Base-by-base conservation (phyloP, 805 yeast genomes). In the Limtongozyma cylindracea region DNA sequence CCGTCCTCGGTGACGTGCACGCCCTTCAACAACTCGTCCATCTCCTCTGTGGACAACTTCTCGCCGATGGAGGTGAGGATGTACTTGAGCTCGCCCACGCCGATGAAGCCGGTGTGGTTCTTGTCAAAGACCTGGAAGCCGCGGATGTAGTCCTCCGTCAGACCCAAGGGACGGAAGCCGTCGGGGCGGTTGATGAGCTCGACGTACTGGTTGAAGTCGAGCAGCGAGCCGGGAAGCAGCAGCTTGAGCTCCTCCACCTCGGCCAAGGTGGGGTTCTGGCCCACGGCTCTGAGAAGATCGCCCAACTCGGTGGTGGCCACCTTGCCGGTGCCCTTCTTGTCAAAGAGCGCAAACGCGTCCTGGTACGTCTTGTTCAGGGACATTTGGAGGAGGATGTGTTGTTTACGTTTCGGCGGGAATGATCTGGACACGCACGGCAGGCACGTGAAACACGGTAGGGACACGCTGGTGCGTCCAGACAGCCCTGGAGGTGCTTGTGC, bases 321-420 rank as follows among this genome's bases (percentile, higher is more conserved):
- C 43, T 68, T 61, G 10, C 96, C 98, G 18, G 84, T 76, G 14
- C 94, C 96, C 41, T 82, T 77, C 49, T 80, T 82, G 53, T 88
- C 98, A 41, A 84, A 88, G 20, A 88, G 65, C 8, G 96, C 88
- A 47, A 88, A 88, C 12, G 95, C 93, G 58, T 88, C 95, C 50
- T 77, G 78, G 53, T 52, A 52, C 15, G 59, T 52, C 32, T 52
- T 52, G 19, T 54, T 50, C 34, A 48, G 49, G 14, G 35, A 32
- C 35, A 31, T 25, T 10, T 15, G 34, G 29, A 29, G 35, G 25
- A 25, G 5, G 9, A 19, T 15, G 6, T 8, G n/a, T 5, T 4
- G 8, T 21, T 12, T 7, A 10, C 10, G 12, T 11, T 10, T 13
- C 5, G 14, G 11, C 16, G 12, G 5, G 11, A 11, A 16, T 11